These are phyloP conservation scores for Fraxinus quadrangulata DNA, from an alignment of 257 asterid genomes.

Conservation along the genomic window DNA sequence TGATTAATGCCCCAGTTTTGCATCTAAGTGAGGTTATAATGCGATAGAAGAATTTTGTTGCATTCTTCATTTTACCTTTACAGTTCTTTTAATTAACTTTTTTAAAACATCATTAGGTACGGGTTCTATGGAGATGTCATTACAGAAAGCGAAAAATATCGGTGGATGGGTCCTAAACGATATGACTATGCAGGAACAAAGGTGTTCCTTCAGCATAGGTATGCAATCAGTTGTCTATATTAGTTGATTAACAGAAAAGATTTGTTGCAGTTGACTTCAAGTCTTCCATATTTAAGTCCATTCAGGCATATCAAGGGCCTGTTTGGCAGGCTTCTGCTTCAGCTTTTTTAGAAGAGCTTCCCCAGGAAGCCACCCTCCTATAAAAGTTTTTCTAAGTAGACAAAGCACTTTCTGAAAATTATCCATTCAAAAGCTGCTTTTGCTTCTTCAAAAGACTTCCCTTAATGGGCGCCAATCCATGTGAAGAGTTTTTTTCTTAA, in stretches of 20 bases:
- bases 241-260: conserved; percentile 15
- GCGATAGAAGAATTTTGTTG: neutral
- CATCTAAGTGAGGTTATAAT: neutral
- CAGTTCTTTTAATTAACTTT: conserved; percentile 18
- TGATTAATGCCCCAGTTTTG: conserved; percentile 11
- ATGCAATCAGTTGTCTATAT: conserved; percentile 32
- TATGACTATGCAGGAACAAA: conserved; percentile 96
- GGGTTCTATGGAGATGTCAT: conserved; percentile 99
- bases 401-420: no score
- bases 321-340: no score
- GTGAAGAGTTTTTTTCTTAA: neutral
- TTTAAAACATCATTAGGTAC: conserved; percentile 53
- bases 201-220: conserved; percentile 96
- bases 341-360: no score
- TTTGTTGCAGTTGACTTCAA: neutral
- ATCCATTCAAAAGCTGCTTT: no score
- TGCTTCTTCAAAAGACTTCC: no score
- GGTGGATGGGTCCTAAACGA: conserved; percentile 98
- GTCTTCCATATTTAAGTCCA: conserved; percentile 16
- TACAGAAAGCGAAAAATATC: conserved; percentile 86
- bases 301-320: neutral
- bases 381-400: no score
- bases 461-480: neutral
- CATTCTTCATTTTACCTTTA: conserved; percentile 20
- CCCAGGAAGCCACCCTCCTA: no score